These are phyloP conservation scores for Paraphaeosphaeria minitans DNA, from an alignment of 2,329 filamentous ascomycete species.

Conservation along the genomic window DNA sequence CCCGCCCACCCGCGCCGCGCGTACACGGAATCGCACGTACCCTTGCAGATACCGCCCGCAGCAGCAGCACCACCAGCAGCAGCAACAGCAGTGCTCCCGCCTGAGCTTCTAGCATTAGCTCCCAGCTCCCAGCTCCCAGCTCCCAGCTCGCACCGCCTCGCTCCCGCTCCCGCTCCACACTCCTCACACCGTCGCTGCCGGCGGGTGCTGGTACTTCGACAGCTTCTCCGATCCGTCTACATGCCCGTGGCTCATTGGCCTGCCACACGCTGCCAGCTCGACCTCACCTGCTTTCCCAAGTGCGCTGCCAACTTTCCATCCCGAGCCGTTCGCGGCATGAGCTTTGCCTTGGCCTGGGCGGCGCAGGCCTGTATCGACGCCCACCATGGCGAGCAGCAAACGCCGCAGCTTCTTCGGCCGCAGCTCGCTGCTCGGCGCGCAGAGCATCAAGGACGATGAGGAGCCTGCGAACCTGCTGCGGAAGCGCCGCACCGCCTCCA, in stretches of 20 bases:
- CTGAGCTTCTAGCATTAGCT: neutral
- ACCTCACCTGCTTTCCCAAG: neutral
- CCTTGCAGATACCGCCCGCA: too few relatives aligned
- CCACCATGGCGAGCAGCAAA: conserved; percentile 43
- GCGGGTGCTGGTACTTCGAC: neutral
- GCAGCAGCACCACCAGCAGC: too few relatives aligned
- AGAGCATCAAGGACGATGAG: conserved; percentile 37
- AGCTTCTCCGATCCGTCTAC: neutral
- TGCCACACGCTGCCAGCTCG: neutral
- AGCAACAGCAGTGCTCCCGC: neutral
- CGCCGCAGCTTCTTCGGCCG: conserved; percentile 46
- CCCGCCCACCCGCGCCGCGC: neutral
- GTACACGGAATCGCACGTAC: neutral
- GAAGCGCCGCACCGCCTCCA: conserved; percentile 45
- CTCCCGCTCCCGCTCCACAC: neutral
- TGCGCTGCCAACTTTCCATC: neutral
- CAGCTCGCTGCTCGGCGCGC: conserved; percentile 35
- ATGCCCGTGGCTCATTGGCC: neutral
- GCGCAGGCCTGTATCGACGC: conserved; percentile 28
- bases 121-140: neutral
- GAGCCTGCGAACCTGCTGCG: conserved; percentile 44
- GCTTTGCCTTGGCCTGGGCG: conserved; percentile 34
- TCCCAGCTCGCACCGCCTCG: neutral
- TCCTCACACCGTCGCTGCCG: neutral
- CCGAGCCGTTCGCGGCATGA: conserved; percentile 4